Evolutionary conservation across 2,329 filamentous ascomycete genomes (phyloP), one percentile per base, ranked within the genome.

Genomic region (Elsinoe ampelina): DNA sequence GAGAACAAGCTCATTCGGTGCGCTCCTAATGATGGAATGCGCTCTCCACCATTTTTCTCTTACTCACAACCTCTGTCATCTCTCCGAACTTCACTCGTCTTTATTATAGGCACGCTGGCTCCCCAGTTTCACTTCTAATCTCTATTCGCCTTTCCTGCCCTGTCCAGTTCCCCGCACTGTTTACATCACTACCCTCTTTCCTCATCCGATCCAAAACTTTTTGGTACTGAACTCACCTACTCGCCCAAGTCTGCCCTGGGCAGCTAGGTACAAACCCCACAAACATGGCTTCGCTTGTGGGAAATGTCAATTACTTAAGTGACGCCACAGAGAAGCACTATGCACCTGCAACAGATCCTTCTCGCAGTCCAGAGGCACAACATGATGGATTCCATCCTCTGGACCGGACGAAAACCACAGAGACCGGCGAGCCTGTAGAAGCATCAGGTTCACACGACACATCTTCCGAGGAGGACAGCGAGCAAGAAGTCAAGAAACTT

Each of bases 401-500:
- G n/a, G 26, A 42, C 22, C 20, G 13, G 13, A 36, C 54, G 12
- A 42, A 20, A 10, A 54, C 41, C 7, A 56, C 54, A 45, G 41
- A 56, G 30, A 56, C 54, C 22, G 54, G 54, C 11, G 54, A 56
- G 36, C 39, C 54, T n/a, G 54, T 56, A 45, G 54, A 56, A 30
- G 19, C 15, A 10, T 55, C 52, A 8, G 38, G 20, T 15, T 34
- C 39, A 11, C 41, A 47, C n/a, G 54, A 56, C 19, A 26, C 54
- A 22, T 56, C 54, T 30, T 56, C 54, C 6, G 54, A 56, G 20
- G 54, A 56, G 30, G 54, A 67, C 32, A 64, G 70, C 60, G 66
- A 73, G 57, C 59, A 65, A 15, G 66, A 70, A 32, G 70, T 77
- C 30, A 64, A 67, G 26, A 64, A 69, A 45, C 68, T 78, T 15